A percentile compares a stretch with the other conserved stretches of the same genome.
Conservation (phyloP, 768 basidiomycete species). For the Boletellus ananas region DNA sequence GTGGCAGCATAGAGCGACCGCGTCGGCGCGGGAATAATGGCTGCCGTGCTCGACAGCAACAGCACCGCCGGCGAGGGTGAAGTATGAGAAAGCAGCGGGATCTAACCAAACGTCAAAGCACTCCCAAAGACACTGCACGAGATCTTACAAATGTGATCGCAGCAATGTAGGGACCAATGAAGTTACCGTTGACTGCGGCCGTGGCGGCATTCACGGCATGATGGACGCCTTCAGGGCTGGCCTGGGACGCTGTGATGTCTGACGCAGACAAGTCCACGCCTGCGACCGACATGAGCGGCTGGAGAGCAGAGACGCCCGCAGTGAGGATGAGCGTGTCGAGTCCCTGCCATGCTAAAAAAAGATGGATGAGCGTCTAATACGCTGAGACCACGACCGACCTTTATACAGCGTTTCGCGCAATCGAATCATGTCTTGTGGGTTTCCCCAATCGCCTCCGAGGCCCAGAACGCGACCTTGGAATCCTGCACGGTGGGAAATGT, state of each 20-base stretch:
- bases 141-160: constrained; percentile 67
- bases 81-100: constrained; percentile 65
- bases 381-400: constrained; percentile 35
- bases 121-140: background rate
- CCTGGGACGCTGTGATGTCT: constrained; percentile 34
- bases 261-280: constrained; percentile 41
- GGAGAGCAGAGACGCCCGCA: constrained; percentile 81
- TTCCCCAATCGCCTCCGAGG: constrained; percentile 59
- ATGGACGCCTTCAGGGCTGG: constrained; percentile 54
- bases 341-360: constrained; percentile 65
- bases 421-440: constrained; percentile 61
- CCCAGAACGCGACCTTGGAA: constrained; percentile 40
- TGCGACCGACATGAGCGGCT: constrained; percentile 69
- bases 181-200: constrained; percentile 62
- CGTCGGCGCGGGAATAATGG: constrained; percentile 81
- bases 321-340: constrained; percentile 79
- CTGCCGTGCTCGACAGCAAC: constrained; percentile 74
- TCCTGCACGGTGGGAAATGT: constrained; percentile 15
- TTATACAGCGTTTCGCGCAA: constrained; percentile 50
- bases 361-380: background rate
- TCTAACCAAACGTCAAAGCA: constrained; percentile 38
- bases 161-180: constrained; percentile 62
- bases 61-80: constrained; percentile 71
- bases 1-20: constrained; percentile 81
- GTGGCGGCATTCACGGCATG: constrained; percentile 52